Evolutionary conservation across 2,329 filamentous ascomycete genomes (phyloP).

Genomic region (Trichophyton simii): DNA sequence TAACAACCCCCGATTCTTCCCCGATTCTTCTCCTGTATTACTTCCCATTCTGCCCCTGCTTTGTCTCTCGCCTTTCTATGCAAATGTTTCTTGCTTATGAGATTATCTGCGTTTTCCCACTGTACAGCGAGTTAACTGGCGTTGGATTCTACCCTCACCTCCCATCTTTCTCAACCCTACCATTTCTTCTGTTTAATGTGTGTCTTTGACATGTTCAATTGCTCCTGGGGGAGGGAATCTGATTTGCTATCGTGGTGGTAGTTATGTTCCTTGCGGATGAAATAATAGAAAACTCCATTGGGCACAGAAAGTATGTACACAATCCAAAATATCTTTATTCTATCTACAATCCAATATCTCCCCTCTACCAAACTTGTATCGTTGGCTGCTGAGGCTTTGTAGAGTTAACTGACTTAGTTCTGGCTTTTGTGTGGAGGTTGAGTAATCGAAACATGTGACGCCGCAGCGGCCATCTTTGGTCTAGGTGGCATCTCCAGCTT

Average conservation of each 20-base stretch:
- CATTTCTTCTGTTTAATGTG: not conserved
- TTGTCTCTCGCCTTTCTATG: not conserved
- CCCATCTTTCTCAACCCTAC: not conserved
- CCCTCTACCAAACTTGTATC: not conserved
- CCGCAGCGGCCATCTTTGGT: not conserved
- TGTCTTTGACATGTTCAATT: not conserved
- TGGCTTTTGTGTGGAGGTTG: not conserved
- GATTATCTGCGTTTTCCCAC: not conserved
- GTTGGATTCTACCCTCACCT: not conserved
- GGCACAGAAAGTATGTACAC: not conserved
- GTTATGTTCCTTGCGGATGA: not conserved
- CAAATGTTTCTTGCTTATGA: not conserved
- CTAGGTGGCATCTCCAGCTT: conserved; percentile 1
- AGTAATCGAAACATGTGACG: not conserved
- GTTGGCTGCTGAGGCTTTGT: not conserved
- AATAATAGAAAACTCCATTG: not conserved
- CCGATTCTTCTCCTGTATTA: not conserved
- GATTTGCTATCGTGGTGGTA: not conserved
- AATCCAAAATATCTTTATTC: not conserved
- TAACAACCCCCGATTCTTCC: not conserved
- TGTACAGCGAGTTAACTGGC: not conserved
- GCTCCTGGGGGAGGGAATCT: not conserved
- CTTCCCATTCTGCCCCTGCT: not conserved
- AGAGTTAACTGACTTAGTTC: too few relatives aligned
- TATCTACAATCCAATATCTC: not conserved